These are phyloP conservation scores for Eutypella sp. DNA, from an alignment of 2,329 filamentous ascomycete genomes.

Conservation along the genomic window DNA sequence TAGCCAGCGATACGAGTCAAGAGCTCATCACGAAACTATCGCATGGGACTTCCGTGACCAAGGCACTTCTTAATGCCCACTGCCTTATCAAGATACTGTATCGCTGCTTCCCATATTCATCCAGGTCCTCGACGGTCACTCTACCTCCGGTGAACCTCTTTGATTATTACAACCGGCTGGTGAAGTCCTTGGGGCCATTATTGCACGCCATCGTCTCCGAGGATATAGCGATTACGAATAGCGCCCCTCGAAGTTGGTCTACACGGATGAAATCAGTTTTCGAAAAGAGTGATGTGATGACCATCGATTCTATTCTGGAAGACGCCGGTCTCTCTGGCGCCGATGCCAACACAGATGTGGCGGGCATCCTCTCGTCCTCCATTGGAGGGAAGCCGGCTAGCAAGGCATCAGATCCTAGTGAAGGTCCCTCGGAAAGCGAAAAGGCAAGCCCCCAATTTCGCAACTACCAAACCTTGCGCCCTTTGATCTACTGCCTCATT, in stretches of 20 bases:
- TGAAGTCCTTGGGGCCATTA: constrained; percentile 71
- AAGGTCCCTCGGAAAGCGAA: constrained; percentile 18
- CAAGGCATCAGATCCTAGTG: constrained; percentile 6
- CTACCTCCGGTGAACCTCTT: constrained; percentile 77
- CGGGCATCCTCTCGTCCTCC: constrained; percentile 19
- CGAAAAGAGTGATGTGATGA: constrained; percentile 10
- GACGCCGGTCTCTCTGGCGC: constrained; percentile 5
- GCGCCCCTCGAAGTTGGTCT: constrained; percentile 67
- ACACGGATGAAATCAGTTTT: constrained; percentile 22
- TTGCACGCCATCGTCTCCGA: constrained; percentile 80
- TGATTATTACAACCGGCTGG: constrained; percentile 73
- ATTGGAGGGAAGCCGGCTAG: constrained; percentile 19
- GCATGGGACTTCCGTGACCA: constrained; percentile 71
- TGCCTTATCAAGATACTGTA: constrained; percentile 71
- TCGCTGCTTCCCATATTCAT: constrained; percentile 66
- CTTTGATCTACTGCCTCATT: constrained; percentile 73
- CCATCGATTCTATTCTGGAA: constrained; percentile 5
- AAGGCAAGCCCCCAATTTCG: constrained; percentile 42
- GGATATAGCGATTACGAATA: constrained; percentile 68
- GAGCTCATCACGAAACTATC: constrained; percentile 39
- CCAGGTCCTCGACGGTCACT: constrained; percentile 57
- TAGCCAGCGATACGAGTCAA: constrained; percentile 23
- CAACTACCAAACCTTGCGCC: constrained; percentile 74
- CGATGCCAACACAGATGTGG: constrained; percentile 21
- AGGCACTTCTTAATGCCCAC: constrained; percentile 72